phyloP scores from a whole-genome alignment of 1,284 basidiomycete species.

The Fistulinella cinereoalba region DNA sequence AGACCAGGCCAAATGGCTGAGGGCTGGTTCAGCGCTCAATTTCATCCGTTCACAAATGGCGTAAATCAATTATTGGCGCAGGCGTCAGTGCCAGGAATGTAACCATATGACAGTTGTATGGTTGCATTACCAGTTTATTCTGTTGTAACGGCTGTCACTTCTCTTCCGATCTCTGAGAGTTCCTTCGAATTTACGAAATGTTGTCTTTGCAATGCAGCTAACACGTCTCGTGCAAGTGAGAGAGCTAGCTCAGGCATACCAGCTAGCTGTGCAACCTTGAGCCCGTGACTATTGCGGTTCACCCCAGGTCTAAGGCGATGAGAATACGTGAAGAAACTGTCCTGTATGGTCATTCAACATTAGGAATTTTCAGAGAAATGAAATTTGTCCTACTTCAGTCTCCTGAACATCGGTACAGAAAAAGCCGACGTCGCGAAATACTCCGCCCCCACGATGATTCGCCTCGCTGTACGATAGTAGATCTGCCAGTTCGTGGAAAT shows the following conservation, averaged over 20 bases:
- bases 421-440: constrained; percentile 69
- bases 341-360: constrained; percentile 38
- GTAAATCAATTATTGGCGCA: constrained; percentile 3
- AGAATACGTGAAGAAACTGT: constrained; percentile 77
- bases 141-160: constrained; percentile 15
- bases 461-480: constrained; percentile 64
- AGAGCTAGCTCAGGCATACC: constrained; percentile 75
- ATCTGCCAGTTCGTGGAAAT: constrained; percentile 91
- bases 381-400: constrained; percentile 49
- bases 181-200: constrained; percentile 23
- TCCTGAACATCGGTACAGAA: constrained; percentile 88
- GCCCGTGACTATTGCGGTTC: constrained; percentile 88
- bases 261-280: constrained; percentile 88
- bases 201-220: constrained; percentile 40
- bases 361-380: neutral
- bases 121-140: constrained; percentile 1
- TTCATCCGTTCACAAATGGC: constrained; percentile 62
- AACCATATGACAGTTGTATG: constrained; percentile 7
- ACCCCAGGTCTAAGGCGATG: constrained; percentile 82
- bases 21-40: constrained; percentile 86
- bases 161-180: constrained; percentile 26
- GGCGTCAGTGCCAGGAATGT: neutral
- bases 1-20: constrained; percentile 88
- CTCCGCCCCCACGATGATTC: constrained; percentile 38
- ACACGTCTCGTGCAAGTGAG: constrained; percentile 51